Base-by-base conservation (phyloP, 2,329 filamentous ascomycete species). In the Beauveria australis region DNA sequence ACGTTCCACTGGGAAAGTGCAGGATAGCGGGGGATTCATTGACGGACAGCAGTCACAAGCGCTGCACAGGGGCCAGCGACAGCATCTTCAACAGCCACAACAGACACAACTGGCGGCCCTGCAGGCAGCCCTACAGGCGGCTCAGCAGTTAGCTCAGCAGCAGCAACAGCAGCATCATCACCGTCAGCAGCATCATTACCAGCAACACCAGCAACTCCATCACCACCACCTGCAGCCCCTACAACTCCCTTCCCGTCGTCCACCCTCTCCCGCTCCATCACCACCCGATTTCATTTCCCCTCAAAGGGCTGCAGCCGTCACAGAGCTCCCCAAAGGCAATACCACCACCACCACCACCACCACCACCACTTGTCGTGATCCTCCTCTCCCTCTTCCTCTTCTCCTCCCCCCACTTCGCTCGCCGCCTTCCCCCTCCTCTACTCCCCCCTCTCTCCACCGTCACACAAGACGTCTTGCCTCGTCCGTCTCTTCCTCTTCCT, bases 391-490 rank as follows among this genome's bases (percentile, higher is more conserved):
- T 51, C 47, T 3, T 40, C 30, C 14, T 40, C 49, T 22, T 53
- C 52, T 10, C 2, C 22, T 18, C 41, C 41, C 55, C 33, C 55
- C 44, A 49, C 55, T 47, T 37, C 46, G 46, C 55, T 43, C 58
- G 14, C 43, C 58, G 40, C 37, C 58, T 47, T 46, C 47, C 51
- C 40, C 40, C 43, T 59, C 48, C 49, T 47, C 57, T 30, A 28
- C 54, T 28, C 28, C 40, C 51, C 12, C 19, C 58, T 49, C 52
- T 53, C 51, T 60, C 51, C 46, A 60, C 52, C 59, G 52, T 60
- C 59, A 55, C 59, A 54, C 59, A 60, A 53, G 59, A 54, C 59
- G 59, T 54, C 59, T 60, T 49, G 59, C 59, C 52, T 60, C 59
- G 59, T 60, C 59, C 52, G 53, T 58, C 53, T 61, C 60, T 53